Percentiles rank a stretch among this genome's conserved stretches.
These are phyloP conservation scores for Aspergillus sp. DNA, from an alignment of 2,329 filamentous ascomycete genomes.

Conservation along the genomic window DNA sequence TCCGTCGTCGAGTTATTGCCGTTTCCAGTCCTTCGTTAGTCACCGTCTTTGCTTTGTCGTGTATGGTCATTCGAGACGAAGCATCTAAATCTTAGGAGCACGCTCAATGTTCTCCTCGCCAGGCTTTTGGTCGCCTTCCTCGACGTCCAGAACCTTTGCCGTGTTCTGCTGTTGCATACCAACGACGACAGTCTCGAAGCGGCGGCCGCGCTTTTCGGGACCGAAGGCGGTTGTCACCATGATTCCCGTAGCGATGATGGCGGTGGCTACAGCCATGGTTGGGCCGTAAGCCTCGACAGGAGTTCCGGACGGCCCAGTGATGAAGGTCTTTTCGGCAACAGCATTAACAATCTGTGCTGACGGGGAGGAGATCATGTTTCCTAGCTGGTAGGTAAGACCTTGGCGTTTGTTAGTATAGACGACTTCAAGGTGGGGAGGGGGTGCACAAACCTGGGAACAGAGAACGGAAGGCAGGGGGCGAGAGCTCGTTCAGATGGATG, in stretches of 20 bases:
- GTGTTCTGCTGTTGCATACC: conserved; percentile 33
- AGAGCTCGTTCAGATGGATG: conserved; percentile 78
- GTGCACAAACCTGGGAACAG: conserved; percentile 59
- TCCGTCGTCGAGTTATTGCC: background rate
- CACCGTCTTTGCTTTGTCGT: background rate
- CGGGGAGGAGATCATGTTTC: conserved; percentile 65
- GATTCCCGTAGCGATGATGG: conserved; percentile 75
- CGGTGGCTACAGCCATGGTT: conserved; percentile 75
- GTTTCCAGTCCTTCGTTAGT: background rate
- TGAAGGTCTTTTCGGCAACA: conserved; percentile 65
- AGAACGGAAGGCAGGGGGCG: conserved; percentile 72
- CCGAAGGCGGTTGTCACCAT: conserved; percentile 70
- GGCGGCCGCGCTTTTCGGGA: conserved; percentile 72
- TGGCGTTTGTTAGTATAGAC: conserved; percentile 4
- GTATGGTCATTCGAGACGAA: background rate
- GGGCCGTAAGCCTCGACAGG: conserved; percentile 72
- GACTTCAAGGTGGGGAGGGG: background rate
- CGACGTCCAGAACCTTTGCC: conserved; percentile 28
- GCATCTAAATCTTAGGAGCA: conserved; percentile 2
- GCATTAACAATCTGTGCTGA: conserved; percentile 79
- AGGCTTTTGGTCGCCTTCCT: conserved; percentile 31
- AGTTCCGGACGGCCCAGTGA: conserved; percentile 60
- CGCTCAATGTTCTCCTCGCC: conserved; percentile 26
- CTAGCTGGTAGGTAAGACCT: conserved; percentile 71
- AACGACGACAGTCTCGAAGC: conserved; percentile 66